These are phyloP conservation scores for Brassica carinata DNA, from an alignment of 345 rosid species.

Conservation along the genomic window DNA sequence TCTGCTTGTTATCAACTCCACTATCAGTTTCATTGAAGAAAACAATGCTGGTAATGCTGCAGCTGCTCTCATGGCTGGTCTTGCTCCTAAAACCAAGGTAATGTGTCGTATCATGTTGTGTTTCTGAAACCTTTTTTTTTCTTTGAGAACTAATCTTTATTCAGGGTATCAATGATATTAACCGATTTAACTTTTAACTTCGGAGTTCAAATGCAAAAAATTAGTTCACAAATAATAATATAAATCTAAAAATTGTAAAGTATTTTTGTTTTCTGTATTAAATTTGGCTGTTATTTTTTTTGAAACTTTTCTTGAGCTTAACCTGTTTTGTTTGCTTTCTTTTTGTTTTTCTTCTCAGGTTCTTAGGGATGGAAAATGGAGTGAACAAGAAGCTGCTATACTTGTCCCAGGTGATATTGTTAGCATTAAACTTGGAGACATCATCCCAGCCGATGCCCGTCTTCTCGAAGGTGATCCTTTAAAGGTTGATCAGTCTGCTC, in stretches of 20 bases:
- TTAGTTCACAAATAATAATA: too few relatives aligned
- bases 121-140: conserved; percentile 1
- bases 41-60: conserved; percentile 1
- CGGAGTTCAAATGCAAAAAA: too few relatives aligned
- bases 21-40: not conserved
- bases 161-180: too few relatives aligned
- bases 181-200: too few relatives aligned
- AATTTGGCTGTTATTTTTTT: not conserved
- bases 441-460: not conserved
- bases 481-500: not conserved
- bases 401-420: not conserved
- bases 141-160: conserved; percentile 39
- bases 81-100: not conserved
- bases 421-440: not conserved
- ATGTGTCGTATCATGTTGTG: conserved; percentile 28
- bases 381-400: not conserved
- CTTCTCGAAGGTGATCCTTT: conserved; percentile 2
- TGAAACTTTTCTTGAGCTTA: not conserved
- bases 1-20: not conserved
- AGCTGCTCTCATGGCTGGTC: conserved; percentile 3
- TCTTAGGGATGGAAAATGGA: not conserved
- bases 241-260: not conserved
- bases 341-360: conserved; percentile 9
- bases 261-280: not conserved
- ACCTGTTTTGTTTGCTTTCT: conserved; percentile 11